A percentile compares a stretch with the other conserved stretches of the same genome.
Evolutionary conservation across 306 rosid species (phyloP).

Genomic region (Parietaria judaica): DNA sequence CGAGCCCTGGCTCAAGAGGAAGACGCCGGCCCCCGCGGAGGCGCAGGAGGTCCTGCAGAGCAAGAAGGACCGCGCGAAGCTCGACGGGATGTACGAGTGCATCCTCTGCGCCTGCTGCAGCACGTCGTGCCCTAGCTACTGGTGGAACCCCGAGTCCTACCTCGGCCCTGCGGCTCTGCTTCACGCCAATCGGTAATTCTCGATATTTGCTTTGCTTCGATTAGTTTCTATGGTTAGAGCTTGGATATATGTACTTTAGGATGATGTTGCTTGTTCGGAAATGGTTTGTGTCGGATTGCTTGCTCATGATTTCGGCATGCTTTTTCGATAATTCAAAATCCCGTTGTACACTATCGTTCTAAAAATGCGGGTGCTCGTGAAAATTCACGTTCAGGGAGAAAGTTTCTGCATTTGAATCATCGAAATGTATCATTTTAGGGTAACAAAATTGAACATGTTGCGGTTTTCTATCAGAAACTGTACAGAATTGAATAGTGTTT

Average conservation of each 20-base stretch:
- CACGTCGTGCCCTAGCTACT: conserved; percentile 98
- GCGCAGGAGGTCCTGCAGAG: conserved; percentile 85
- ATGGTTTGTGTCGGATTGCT: too few relatives aligned
- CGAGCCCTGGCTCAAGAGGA: conserved; percentile 96
- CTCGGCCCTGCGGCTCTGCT: conserved; percentile 97
- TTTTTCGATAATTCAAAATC: too few relatives aligned
- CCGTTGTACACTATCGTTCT: too few relatives aligned
- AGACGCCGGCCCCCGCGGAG: conserved; percentile 39
- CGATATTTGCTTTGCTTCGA: neutral
- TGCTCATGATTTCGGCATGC: too few relatives aligned
- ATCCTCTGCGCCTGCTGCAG: conserved; percentile 95
- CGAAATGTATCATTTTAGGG: too few relatives aligned
- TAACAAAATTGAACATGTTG: too few relatives aligned
- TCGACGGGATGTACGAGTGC: conserved; percentile 99
- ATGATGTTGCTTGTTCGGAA: neutral
- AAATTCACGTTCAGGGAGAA: too few relatives aligned
- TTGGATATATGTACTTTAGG: neutral
- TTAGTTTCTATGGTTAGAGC: too few relatives aligned
- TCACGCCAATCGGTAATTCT: conserved; percentile 78
- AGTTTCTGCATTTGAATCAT: too few relatives aligned
- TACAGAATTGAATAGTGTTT: too few relatives aligned
- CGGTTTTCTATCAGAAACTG: too few relatives aligned
- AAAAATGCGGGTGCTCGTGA: too few relatives aligned
- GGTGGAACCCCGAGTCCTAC: conserved; percentile 99
- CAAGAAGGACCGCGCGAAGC: conserved; percentile 78